Conservation (phyloP, 768 basidiomycete species). For the Clitopilus passeckerianus region DNA sequence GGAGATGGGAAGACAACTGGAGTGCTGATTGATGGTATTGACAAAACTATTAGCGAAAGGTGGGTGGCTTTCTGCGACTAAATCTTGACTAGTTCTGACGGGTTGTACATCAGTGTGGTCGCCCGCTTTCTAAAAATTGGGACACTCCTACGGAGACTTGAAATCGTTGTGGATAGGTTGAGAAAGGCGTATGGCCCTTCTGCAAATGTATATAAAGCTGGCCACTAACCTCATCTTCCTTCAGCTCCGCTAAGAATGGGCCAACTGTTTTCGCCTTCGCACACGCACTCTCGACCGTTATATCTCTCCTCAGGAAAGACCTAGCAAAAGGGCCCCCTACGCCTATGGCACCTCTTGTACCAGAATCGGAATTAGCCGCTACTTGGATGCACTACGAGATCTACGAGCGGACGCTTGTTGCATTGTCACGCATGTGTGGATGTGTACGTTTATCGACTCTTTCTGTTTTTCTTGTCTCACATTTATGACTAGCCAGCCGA, state of each 20-base stretch:
- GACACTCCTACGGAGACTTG: conserved; percentile 60
- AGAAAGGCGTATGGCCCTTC: conserved; percentile 38
- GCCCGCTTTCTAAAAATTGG: conserved; percentile 67
- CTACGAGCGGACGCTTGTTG: conserved; percentile 42
- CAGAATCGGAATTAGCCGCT: conserved; percentile 26
- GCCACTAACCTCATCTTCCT: conserved; percentile 1
- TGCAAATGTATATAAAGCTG: not conserved
- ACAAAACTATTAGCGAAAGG: conserved; percentile 56
- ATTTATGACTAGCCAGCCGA: conserved; percentile 24
- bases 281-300: conserved; percentile 54
- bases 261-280: conserved; percentile 63
- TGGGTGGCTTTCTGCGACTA: conserved; percentile 13
- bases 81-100: not conserved
- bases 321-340: conserved; percentile 37
- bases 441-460: conserved; percentile 37
- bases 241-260: conserved; percentile 40
- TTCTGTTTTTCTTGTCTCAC: not conserved
- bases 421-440: conserved; percentile 54
- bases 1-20: conserved; percentile 25
- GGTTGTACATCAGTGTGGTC: conserved; percentile 37
- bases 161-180: conserved; percentile 42
- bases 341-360: conserved; percentile 11
- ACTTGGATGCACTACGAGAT: conserved; percentile 47
- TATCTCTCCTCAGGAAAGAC: conserved; percentile 44
- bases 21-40: conserved; percentile 52